Evolutionary conservation across 768 basidiomycete genomes (phyloP), one percentile per base, ranked within the genome.

Genomic region (Termitomyces eurrhizus): DNA sequence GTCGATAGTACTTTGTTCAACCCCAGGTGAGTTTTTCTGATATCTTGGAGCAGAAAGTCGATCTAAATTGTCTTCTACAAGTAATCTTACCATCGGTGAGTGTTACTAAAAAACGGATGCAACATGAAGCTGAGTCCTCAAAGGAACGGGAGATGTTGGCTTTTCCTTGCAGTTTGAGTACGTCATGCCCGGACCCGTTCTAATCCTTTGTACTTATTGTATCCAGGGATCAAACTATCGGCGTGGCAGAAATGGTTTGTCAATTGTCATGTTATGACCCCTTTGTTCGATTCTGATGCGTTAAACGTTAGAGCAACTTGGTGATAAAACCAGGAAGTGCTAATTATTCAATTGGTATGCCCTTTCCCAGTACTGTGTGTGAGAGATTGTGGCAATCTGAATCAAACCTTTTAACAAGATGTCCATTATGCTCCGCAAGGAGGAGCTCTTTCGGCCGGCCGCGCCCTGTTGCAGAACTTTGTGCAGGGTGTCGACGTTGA

Each of bases 361-460:
- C 9, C n/a, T n/a, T n/a, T 33, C 14, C 26, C 26, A 41, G 11
- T 32, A 42, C 12, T n/a, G 1, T 14, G 7, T n/a, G 12, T n/a
- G 12, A 55, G 29, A 54, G 29, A 54, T 26, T 32, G 41, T 16
- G 12, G 3, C 18, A 21, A 29, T 13, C 54, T 55, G 29, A 55
- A 32, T 33, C 21, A 11, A 13, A 29, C 4, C 4, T 21, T 32
- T 26, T 7, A n/a, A 1, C 1, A 61, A 81, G 86, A 85, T 60
- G 86, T 90, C 5, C 77, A 84, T 52, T 90, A 80, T 71, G 76
- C 82, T 11, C 84, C 86, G 0, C 82, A 84, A 62, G 84, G 83
- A 7, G 73, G 67, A 24, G 82, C 84, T 7, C 70, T 75, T n/a
- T 66, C 77, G 1, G 81, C 86, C 1, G 88, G 89, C 24, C 78